Conservation (phyloP, 495 filamentous ascomycete genomes). For the Neurospora hispaniola region DNA sequence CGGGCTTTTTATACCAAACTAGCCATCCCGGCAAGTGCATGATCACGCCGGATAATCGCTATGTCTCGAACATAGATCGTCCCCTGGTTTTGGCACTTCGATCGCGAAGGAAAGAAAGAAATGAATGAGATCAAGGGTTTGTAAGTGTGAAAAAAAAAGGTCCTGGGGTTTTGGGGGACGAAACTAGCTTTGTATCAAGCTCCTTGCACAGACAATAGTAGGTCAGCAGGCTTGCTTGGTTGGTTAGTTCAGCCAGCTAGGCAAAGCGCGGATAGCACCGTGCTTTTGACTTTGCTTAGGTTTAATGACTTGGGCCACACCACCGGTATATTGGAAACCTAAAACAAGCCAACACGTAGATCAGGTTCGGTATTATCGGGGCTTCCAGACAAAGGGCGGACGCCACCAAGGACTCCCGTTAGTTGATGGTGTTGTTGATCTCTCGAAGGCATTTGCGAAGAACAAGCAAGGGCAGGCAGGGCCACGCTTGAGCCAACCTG, state of each 20-base stretch:
- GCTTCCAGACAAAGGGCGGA: neutral
- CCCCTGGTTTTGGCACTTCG: neutral
- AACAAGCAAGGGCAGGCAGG: neutral
- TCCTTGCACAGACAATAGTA: neutral
- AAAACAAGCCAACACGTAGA: neutral
- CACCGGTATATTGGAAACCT: neutral
- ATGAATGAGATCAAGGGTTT: neutral
- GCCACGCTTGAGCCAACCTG: neutral
- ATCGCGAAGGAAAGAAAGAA: neutral
- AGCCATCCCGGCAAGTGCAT: slow-evolving; percentile 26
- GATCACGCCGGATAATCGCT: neutral
- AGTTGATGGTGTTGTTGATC: neutral
- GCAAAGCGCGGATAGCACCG: neutral
- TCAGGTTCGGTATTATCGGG: neutral
- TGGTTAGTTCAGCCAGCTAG: neutral
- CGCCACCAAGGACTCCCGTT: neutral
- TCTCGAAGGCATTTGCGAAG: neutral
- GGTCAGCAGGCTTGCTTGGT: neutral
- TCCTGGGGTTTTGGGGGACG: neutral
- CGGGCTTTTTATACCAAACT: slow-evolving; percentile 35
- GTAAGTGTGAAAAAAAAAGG: neutral
- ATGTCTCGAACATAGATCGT: neutral
- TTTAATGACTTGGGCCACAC: neutral
- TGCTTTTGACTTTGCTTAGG: neutral
- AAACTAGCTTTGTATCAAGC: neutral